Conservation (phyloP, 2,329 filamentous ascomycete species). For the Claviceps lovelessii region DNA sequence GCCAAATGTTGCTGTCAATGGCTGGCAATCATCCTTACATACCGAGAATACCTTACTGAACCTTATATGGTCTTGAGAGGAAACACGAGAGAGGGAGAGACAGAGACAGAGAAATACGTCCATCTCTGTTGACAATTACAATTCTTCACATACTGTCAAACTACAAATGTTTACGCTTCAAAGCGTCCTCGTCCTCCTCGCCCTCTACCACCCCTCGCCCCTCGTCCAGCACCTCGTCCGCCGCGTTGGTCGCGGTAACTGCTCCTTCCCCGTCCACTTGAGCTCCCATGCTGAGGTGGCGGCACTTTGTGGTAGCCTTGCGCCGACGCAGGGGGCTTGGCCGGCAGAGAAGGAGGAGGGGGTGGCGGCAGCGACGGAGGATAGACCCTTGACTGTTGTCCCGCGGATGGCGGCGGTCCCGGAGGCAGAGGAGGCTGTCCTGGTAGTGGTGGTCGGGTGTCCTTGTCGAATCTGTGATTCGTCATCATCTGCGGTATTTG, state of each 20-base stretch:
- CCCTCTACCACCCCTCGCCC: slow-evolving; percentile 8
- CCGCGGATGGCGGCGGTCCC: slow-evolving; percentile 21
- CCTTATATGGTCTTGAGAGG: too few species aligned
- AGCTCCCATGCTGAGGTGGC: slow-evolving; percentile 3
- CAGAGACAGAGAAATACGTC: not conserved
- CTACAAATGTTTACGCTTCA: not conserved
- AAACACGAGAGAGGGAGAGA: too few species aligned
- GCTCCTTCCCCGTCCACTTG: slow-evolving; percentile 11
- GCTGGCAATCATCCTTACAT: too few species aligned
- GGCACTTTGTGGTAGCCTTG: slow-evolving; percentile 17
- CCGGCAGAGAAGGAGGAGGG: slow-evolving; percentile 14
- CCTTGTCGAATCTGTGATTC: slow-evolving; percentile 6
- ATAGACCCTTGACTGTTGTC: slow-evolving; percentile 11
- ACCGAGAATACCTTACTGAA: too few species aligned
- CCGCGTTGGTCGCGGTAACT: slow-evolving; percentile 11
- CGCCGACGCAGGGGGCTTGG: slow-evolving; percentile 15
- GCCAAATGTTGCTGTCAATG: not conserved
- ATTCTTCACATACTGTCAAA: too few species aligned
- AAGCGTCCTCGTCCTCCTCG: slow-evolving; percentile 11
- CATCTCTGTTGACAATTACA: not conserved
- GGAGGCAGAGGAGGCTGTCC: slow-evolving; percentile 24
- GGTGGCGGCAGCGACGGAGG: slow-evolving; percentile 15
- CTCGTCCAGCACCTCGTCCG: slow-evolving; percentile 14
- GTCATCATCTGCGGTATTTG: slow-evolving; percentile 19
- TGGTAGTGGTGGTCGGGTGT: slow-evolving; percentile 7